Base-by-base conservation (phyloP, 2,329 filamentous ascomycete species). In the Sporothrix luriei region DNA sequence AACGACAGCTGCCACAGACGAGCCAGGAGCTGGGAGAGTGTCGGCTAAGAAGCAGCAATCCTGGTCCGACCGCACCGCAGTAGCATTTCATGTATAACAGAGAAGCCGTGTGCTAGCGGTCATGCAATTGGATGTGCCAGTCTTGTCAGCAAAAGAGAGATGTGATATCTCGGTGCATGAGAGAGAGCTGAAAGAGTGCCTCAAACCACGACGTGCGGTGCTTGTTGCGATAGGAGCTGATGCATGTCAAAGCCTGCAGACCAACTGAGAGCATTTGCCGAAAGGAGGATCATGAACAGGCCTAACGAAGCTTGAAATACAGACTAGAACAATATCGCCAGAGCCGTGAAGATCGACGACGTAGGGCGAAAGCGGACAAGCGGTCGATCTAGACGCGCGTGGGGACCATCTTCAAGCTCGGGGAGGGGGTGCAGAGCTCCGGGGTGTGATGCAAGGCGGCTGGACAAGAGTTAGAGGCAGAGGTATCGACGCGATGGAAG, bases 31-130 rank as follows among this genome's bases (percentile, higher is more conserved):
- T 6, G 40, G 21, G 38, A 21, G 46, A 26, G 46, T 38, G 40
- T 62, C 38, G 14, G 57, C 26, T 43, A 26, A 26, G 21, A 57
- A 26, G 40, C 55, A 46, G 46, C 57, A 62, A 62, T 62, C 21
- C 57, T 26, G n/a, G 38, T 9, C 40, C 38, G n/a, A 38, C n/a
- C 21, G 40, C 21, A 43, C 38, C 10, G 11, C n/a, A 10, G 16
- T 21, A 62, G 16, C 2, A 62, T 13, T 24, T 24, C 24, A 14
- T 26, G 21, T 11, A 46, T 5, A 62, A 26, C n/a, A 40, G 54
- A 38, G 16, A n/a, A 57, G 10, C 6, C 2, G 16, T 33, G 3
- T 21, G 55, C 16, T 46, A 61, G 57, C 13, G 38, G 21, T 38
- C 57, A 6, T 62, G 57, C 3, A 43, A 62, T 16, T 14, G 38